phyloP scores from a whole-genome alignment of 805 yeast genomes.

The Sugiyamaella lignohabitans region DNA sequence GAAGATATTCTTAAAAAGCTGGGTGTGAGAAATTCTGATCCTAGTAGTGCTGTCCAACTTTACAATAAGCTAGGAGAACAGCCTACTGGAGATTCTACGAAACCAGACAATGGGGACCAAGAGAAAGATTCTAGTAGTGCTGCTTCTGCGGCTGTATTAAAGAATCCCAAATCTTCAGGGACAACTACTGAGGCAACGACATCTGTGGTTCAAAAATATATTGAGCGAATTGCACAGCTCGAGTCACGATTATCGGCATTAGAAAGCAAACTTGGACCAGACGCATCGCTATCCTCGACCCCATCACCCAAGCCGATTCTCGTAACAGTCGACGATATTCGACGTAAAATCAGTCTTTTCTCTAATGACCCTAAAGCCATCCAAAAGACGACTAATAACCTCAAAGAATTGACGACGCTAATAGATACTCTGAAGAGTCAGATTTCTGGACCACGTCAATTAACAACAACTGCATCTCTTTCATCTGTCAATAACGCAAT shows the following conservation, averaged over 20 bases:
- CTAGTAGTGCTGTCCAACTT: not conserved
- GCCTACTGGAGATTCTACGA: not conserved
- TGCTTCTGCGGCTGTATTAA: too few relatives aligned
- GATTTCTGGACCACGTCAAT: not conserved
- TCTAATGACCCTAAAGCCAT: constrained; percentile 11
- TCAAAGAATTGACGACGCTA: constrained; percentile 10
- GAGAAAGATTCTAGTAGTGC: not conserved
- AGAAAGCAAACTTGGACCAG: constrained; percentile 13
- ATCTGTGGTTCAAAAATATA: not conserved
- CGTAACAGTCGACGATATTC: constrained; percentile 9
- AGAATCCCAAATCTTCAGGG: too few relatives aligned
- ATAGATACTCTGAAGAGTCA: not conserved
- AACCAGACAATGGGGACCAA: too few relatives aligned
- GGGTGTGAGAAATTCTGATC: not conserved
- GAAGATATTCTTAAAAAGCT: constrained; percentile 6
- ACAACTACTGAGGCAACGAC: not conserved
- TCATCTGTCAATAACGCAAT: not conserved
- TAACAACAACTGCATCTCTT: constrained; percentile 1
- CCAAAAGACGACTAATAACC: constrained; percentile 7
- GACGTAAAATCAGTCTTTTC: constrained; percentile 11
- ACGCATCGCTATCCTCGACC: not conserved
- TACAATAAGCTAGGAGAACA: constrained; percentile 6
- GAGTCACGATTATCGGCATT: constrained; percentile 28
- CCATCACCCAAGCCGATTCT: constrained; percentile 6
- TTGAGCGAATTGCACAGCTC: constrained; percentile 16